Evolutionary conservation across 2,329 filamentous ascomycete species (phyloP), one percentile per base, ranked within the genome.

Genomic region (Aspergillus pseudoglaucus): DNA sequence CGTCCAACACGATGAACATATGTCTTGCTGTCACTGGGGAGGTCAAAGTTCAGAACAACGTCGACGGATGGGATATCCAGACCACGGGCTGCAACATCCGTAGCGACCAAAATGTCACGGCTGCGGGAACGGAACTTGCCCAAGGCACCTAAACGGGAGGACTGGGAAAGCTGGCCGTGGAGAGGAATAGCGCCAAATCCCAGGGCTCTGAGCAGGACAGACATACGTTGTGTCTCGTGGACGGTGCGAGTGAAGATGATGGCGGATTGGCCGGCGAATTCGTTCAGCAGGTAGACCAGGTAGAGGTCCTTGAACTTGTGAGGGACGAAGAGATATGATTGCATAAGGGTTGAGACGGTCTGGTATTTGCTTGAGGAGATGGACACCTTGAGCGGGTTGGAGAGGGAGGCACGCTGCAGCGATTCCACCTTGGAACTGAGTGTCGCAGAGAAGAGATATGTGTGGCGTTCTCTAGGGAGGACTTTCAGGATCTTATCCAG

Each of bases 211-310:
- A 96, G 78, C 14, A 98, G 71, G 60, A 95, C 87, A 20, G 90
- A 83, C 27, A 96, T 69, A 7, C 93, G 81, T 66, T 95, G 89
- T 0, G 90, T 87, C 65, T 97, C 91, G 68, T 88, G 87, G 40
- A 97, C 88, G 0, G 93, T 98, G 39, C 93, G 78, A 0, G 88
- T 90, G 72, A 98, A 98, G 55, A 97, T 80, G 61, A 98, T 95
- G 51, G 81, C 84, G 0, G 85, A 86, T 63, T 94, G 83, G n/a
- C 91, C 93, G 12, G 83, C 81, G 59, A 88, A 87, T 59, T 95
- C 89, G 65, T 93, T 93, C 53, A 93, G 74, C 1, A 97, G 76
- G 64, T 88, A 87, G 50, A 96, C 83, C 12, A 97, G 80, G 63
- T 95, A 94, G 8, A 88, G 81, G 61, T 98, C 93, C 69, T 98